phyloP scores from a whole-genome alignment of 2,329 filamentous ascomycete genomes.

The Aspergillus fructus region DNA sequence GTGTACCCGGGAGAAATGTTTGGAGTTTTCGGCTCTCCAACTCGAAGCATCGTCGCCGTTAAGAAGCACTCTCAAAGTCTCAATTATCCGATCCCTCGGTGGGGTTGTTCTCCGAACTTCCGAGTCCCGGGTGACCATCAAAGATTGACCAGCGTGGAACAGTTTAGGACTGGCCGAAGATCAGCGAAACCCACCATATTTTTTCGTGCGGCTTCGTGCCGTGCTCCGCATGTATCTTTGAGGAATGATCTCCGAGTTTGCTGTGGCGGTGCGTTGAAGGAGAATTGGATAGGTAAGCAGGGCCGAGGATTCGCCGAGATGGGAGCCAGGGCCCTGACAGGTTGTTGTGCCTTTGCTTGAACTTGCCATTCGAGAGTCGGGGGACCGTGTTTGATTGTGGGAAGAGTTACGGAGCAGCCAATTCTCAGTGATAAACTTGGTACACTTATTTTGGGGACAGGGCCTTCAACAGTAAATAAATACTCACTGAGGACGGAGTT shows the following conservation, averaged over 20 bases:
- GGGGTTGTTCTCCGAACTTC: neutral
- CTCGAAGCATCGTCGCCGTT: neutral
- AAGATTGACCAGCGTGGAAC: neutral
- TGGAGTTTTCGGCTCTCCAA: neutral
- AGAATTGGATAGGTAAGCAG: neutral
- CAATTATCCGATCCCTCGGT: neutral
- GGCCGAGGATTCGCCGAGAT: neutral
- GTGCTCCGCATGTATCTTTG: neutral
- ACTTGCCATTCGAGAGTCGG: too few relatives aligned
- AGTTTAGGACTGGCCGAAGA: neutral
- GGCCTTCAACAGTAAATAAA: too few relatives aligned
- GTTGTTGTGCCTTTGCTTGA: neutral
- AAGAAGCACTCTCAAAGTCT: neutral
- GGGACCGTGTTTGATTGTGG: too few relatives aligned
- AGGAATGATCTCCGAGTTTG: neutral
- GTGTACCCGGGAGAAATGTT: neutral
- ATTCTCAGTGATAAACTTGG: neutral
- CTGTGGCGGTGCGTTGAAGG: slow-evolving; percentile 1
- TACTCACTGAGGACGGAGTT: neutral
- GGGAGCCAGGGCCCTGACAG: neutral
- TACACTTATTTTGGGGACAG: too few relatives aligned
- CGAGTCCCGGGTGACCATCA: neutral
- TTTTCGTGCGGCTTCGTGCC: neutral
- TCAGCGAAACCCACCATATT: neutral
- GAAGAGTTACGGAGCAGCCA: neutral